Evolutionary conservation across 2,329 filamentous ascomycete genomes (phyloP), one percentile per base, ranked within the genome.

Genomic region (Bipolaris gigantea): DNA sequence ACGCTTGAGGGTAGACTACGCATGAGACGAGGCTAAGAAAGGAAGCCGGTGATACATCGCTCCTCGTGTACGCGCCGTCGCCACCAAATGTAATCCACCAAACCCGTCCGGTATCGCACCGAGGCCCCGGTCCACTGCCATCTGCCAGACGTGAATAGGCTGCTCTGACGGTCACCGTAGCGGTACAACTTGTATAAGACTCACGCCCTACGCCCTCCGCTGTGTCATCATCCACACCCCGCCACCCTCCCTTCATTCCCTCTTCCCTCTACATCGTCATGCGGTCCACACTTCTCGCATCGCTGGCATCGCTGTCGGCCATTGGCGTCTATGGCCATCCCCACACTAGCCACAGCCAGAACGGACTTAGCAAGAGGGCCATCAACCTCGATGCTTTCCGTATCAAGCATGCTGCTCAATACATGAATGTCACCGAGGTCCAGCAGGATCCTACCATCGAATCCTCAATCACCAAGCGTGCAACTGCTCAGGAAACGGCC

Each of bases 331-430:
- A 63, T 55, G 65, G 62, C 40, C 68, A 70, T 44, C 65, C 68
- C 16, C 55, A 59, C 13, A 13, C 53, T 23, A 38, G 33, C 21
- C 59, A 61, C 33, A 50, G 44, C 43, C 55, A 56, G 10, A 56
- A 53, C 19, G 57, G 53, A 34, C 57, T 69, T 39, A 57, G 53
- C 27, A 59, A 49, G 21, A 58, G 66, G 48, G 63, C 65, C 9
- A 54, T 73, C 19, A 66, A 74, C 45, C 55, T 74, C 11, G 66
- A 70, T 44, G 59, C 66, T 15, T 73, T 70, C 54, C 70, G 70
- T 47, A 53, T 70, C 45, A 64, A 68, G 34, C 51, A 68, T 10
- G 53, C 63, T 43, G 58, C 67, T 16, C 42, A 56, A 21, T 67
- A 67, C 57, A 66, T 59, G 56, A 67, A 64, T 21, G 57, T 59